phyloP scores from a whole-genome alignment of 2,329 filamentous ascomycete species.

The Cladosporium sp. region DNA sequence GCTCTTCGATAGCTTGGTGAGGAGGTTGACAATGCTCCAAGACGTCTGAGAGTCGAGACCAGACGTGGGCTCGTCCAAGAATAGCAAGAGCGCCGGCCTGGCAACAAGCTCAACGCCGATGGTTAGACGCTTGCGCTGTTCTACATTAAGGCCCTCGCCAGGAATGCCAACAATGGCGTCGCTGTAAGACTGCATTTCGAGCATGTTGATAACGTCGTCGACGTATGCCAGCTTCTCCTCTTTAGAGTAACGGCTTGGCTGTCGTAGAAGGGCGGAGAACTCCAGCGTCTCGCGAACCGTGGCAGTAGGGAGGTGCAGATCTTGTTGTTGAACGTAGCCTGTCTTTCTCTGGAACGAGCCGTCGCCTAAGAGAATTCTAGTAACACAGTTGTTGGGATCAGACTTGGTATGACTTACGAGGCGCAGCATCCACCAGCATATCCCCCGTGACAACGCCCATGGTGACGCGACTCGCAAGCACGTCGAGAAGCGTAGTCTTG shows the following conservation, averaged over 20 bases:
- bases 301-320: slow-evolving; percentile 58
- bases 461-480: slow-evolving; percentile 57
- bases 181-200: slow-evolving; percentile 65
- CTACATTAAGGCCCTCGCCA: slow-evolving; percentile 61
- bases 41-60: slow-evolving; percentile 65
- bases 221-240: slow-evolving; percentile 63
- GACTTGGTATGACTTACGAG: slow-evolving; percentile 43
- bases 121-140: slow-evolving; percentile 62
- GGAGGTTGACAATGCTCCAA: slow-evolving; percentile 63
- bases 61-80: slow-evolving; percentile 60
- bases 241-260: slow-evolving; percentile 55
- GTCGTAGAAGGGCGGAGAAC: slow-evolving; percentile 60
- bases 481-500: slow-evolving; percentile 62
- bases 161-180: slow-evolving; percentile 62
- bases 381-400: not conserved
- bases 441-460: slow-evolving; percentile 66
- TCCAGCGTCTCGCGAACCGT: slow-evolving; percentile 57
- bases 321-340: slow-evolving; percentile 68
- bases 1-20: slow-evolving; percentile 59
- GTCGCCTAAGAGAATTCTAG: not conserved
- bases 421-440: slow-evolving; percentile 64
- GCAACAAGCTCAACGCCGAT: slow-evolving; percentile 51
- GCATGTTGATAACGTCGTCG: slow-evolving; percentile 64
- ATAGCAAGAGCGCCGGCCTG: slow-evolving; percentile 60
- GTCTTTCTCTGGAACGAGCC: slow-evolving; percentile 61